Base-by-base conservation (phyloP, 371 early-diverging fungal species). In the Syncephalastrum contaminatum region DNA sequence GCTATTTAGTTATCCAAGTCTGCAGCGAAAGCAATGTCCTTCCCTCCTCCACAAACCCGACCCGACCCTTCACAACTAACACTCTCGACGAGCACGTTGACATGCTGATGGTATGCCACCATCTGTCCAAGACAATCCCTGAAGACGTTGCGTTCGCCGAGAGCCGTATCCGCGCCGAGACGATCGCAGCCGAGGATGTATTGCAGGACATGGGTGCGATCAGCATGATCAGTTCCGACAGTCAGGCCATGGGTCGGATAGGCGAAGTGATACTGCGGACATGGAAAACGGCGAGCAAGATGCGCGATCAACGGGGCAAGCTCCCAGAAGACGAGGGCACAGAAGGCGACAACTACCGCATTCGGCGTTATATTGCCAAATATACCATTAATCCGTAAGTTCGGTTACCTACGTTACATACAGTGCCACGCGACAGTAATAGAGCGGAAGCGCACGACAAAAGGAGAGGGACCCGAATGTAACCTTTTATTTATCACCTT, bases 21-120 rank as follows among this genome's bases (percentile, higher is more conserved):
- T 91, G 91, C 59, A 83, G 90, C 49, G 83, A 88, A 48, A 76
- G 83, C 15, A 90, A 92, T 54, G 94, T 96, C 8, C 81, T 96
- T 19, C 91, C 96, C 2, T 91, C 92, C 1, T 92, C 93, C 20
- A 97, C 97, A 18, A 97, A 94, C 49, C 97, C 97, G 0, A 97
- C 97, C 0, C 80, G 95, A 15, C 94, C 95, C 0, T 97, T 80
- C 61, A 93, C 95, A 36, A 71, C 79, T 39, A 97, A 97, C 72
- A 97, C 97, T 4, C 75, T 95, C 40, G 97, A 97, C 67, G 97
- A 97, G 63, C 97, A 97, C 63, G 84, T 97, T 30, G 97, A 97
- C 64, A 95, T 97, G 97, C 72, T 97, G 44, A 95, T 95, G 96
- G 96, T 93, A n/a, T 97, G 97, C 66, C 97, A 97, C 67, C 97